Evolutionary conservation across 305 asterid genomes (phyloP), one percentile per base, ranked within the genome.

Genomic region (Fraxinus ornus): DNA sequence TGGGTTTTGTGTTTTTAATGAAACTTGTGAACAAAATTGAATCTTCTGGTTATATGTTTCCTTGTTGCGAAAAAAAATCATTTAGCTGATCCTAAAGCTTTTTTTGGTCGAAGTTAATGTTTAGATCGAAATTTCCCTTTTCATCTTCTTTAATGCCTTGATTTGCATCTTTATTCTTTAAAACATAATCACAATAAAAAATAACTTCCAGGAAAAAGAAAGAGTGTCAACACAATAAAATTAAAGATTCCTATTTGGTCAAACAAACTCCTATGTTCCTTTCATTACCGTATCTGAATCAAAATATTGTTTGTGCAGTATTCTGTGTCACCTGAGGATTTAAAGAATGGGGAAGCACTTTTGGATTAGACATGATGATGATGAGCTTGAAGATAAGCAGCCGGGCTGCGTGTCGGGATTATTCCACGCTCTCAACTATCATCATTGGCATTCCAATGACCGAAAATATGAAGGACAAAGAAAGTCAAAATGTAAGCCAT

Each of bases 321-420:
- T 6, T 44, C 5, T 77, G 4, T 72, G 17, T 57, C 52, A 21
- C 12, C 76, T 36, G 44, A 64, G 35, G 35, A 24, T 7, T 49
- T 10, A 49, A 24, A 83, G 28, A 15, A 93, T 93, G 98, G 93
- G 95, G 84, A 93, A 85, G 84, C 83, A 74, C 76, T 70, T 80
- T 15, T 66, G 87, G 84, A 76, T 13, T 44, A 89, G 84, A 86
- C 85, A 78, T 39, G 64, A 78, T 1, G 74, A 89, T 26, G 86
- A 90, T 52, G 86, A 80, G 77, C 76, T 83, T 10, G 79, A 84
- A 7, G 28, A 84, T 35, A 76, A 81, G 71, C 91, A 87, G 85
- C 88, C 89, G 1, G 90, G 95, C 9, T 90, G 95, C 82, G 88
- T 89, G 83, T 88, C 90, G 91, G 92, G 97, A 1, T 79, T 95